Conservation (phyloP, 83 land plant genomes). For the Thuja plicata region DNA sequence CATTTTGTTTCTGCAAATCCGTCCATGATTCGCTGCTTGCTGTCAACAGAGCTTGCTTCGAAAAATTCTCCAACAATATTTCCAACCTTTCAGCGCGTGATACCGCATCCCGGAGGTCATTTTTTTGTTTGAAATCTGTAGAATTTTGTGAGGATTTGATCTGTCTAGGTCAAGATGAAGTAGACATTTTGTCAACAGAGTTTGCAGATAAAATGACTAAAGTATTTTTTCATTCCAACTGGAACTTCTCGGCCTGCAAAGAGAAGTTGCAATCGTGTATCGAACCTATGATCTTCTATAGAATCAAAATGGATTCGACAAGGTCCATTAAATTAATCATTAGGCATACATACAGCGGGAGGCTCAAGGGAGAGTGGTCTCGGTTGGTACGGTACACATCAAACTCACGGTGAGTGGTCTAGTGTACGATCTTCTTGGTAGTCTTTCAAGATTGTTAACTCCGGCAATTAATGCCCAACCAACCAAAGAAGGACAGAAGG, state of each 20-base stretch:
- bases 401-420: no score
- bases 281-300: neutral
- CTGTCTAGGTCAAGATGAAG: neutral
- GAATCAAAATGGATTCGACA: neutral
- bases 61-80: neutral
- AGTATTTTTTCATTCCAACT: neutral
- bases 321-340: neutral
- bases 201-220: neutral
- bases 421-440: no score
- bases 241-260: neutral
- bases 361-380: no score
- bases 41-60: neutral
- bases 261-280: neutral
- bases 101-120: neutral
- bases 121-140: neutral
- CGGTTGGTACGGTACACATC: no score
- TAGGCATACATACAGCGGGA: no score
- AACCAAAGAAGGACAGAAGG: no score
- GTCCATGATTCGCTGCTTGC: neutral
- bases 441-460: no score
- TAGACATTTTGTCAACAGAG: neutral
- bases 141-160: neutral
- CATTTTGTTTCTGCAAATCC: neutral
- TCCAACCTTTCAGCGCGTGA: neutral
- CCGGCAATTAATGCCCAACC: no score